Evolutionary conservation across 140 eudicot species (phyloP).

Genomic region (Senecio squalidus): DNA sequence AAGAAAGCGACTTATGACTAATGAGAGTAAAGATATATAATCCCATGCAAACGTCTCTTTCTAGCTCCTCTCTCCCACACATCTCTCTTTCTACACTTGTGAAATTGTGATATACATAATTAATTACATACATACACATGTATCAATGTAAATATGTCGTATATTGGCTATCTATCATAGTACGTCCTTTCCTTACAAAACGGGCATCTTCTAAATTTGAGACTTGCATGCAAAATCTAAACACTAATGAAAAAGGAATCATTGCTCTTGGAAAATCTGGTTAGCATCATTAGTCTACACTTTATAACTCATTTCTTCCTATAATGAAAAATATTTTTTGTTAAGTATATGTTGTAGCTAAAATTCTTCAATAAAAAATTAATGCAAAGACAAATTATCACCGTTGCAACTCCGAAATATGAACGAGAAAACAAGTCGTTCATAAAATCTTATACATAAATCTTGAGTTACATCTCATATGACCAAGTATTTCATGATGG

Average conservation of each 20-base stretch:
- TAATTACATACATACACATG: constrained; percentile 18
- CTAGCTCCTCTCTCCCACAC: constrained; percentile 34
- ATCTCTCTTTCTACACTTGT: constrained; percentile 10
- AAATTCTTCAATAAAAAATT: too few species aligned
- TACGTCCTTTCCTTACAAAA: constrained; percentile 14
- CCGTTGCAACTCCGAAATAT: too few species aligned
- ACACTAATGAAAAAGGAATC: background rate
- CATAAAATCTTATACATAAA: too few species aligned
- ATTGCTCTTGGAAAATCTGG: background rate
- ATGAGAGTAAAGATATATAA: constrained; percentile 24
- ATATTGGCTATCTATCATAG: constrained; percentile 6
- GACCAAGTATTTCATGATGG: too few species aligned
- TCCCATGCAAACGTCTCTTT: constrained; percentile 77
- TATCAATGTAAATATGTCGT: constrained; percentile 19
- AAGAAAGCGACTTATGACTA: constrained; percentile 55
- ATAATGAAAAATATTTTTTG: too few species aligned
- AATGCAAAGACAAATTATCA: too few species aligned
- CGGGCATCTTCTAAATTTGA: constrained; percentile 17
- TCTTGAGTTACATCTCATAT: too few species aligned
- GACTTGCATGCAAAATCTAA: constrained; percentile 7
- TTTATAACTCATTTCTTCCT: too few species aligned
- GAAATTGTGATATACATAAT: background rate
- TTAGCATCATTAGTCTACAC: background rate
- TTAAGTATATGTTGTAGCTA: too few species aligned
- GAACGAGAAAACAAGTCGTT: too few species aligned